phyloP scores from a whole-genome alignment of 805 yeast genomes.

The Komagataella kurtzmanii region DNA sequence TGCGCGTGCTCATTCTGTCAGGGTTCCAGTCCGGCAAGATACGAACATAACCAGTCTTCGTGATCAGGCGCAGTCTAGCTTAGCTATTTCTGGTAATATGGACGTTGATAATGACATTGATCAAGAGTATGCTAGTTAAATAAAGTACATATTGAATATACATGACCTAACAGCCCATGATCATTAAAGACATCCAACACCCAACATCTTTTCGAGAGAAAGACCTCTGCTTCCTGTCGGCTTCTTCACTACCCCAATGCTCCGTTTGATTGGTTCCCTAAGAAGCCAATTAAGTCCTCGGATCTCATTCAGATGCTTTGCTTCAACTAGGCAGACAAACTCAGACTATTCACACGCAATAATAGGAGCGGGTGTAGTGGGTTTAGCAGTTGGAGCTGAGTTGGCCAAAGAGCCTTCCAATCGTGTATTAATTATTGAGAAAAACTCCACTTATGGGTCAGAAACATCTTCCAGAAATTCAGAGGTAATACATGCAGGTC shows the following conservation, averaged over 20 bases:
- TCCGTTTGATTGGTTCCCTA: not conserved
- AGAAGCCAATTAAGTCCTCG: not conserved
- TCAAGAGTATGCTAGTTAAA: too few species aligned
- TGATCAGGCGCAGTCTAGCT: constrained; percentile 5
- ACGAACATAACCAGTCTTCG: constrained; percentile 15
- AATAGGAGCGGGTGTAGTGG: constrained; percentile 79
- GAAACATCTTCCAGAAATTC: constrained; percentile 87
- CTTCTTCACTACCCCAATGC: not conserved
- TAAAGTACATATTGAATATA: not conserved
- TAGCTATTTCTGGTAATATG: not conserved
- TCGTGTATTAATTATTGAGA: constrained; percentile 55
- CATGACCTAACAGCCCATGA: not conserved
- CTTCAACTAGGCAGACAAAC: not conserved
- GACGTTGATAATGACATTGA: not conserved
- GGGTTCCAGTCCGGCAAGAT: constrained; percentile 13
- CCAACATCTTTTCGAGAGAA: not conserved
- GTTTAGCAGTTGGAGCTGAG: constrained; percentile 69
- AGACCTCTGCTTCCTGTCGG: not conserved
- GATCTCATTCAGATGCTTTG: not conserved
- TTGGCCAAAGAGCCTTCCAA: constrained; percentile 31
- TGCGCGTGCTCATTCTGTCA: constrained; percentile 9
- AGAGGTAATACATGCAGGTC: constrained; percentile 87
- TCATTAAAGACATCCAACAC: not conserved
- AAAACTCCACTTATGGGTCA: constrained; percentile 49
- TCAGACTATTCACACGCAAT: constrained; percentile 16